Evolutionary conservation across 495 filamentous ascomycete genomes (phyloP), one percentile per base, ranked within the genome.

Genomic region (Daldinia vernicosa): DNA sequence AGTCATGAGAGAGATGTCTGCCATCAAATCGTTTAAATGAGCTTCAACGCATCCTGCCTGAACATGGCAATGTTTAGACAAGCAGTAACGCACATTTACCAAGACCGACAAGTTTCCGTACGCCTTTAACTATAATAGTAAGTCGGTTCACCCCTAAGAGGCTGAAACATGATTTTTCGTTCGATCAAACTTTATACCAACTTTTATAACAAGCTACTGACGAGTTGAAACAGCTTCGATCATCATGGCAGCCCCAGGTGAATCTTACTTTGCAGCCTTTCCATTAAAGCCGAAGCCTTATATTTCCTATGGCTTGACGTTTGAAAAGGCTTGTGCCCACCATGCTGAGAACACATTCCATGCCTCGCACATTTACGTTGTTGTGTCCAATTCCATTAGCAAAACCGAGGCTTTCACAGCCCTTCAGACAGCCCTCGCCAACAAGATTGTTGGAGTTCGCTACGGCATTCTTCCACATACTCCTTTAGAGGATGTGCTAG

Each of bases 381-480:
- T 92, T 17, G 85, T 84, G 30, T 91, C 89, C 0, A 79, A 76
- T n/a, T 85, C 88, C 12, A 80, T 91, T 59, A 80, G 78, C 17
- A 87, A 86, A 59, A 90, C 88, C 0, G 79, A 85, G 56, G 74
- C 74, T 3, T 77, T 91, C 1, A 76, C 81, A 0, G 65, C 72
- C 6, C 77, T 92, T 30, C 72, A 79, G 15, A 40, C 72, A 3
- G 81, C 85, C 0, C 66, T 92, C 17, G 79, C 79, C 3, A 77
- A 82, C 39, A 80, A 84, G 27, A 75, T 86, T 35, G 86, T 84
- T 11, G 88, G 88, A 6, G 72, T 82, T 14, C 81, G 84, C 4
- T 80, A 84, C 37, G 88, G 89, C 11, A 87, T 91, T 75, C 81
- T 81, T 33, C 85, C 84, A 47, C 88, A 90, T 74, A 88, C 87